These are phyloP conservation scores for Rhizopogon vinicolor DNA, from an alignment of 768 basidiomycete species.

Conservation along the genomic window DNA sequence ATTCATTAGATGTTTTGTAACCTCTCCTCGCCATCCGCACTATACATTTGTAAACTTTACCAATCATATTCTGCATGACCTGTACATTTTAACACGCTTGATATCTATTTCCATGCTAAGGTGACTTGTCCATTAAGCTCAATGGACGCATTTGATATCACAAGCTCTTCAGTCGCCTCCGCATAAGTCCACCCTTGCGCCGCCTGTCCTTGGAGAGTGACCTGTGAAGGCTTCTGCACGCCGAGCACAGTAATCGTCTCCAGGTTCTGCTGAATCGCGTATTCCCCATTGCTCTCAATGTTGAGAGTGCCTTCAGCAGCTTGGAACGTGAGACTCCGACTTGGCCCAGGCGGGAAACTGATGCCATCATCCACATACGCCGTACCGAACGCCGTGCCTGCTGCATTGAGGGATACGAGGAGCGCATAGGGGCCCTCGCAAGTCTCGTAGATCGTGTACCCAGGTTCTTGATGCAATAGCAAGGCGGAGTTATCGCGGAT, in stretches of 20 bases:
- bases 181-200: constrained; percentile 33
- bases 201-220: constrained; percentile 33
- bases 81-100: too few species aligned
- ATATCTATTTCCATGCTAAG: constrained; percentile 24
- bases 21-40: too few species aligned
- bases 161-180: constrained; percentile 31
- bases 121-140: constrained; percentile 35
- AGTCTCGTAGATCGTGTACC: constrained; percentile 66
- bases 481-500: constrained; percentile 63
- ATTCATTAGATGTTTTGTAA: too few species aligned
- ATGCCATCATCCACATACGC: constrained; percentile 71
- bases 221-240: constrained; percentile 31
- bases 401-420: constrained; percentile 47
- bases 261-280: constrained; percentile 35
- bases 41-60: too few species aligned
- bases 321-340: constrained; percentile 40
- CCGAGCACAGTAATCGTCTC: constrained; percentile 52
- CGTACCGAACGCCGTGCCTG: constrained; percentile 49
- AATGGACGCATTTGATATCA: constrained; percentile 28
- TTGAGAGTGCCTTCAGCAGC: constrained; percentile 30
- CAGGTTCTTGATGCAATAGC: constrained; percentile 56
- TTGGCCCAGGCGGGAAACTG: constrained; percentile 52
- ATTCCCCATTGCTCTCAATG: constrained; percentile 30
- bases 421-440: constrained; percentile 56
- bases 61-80: too few species aligned